These are phyloP conservation scores for Boletus tomentosulus DNA, from an alignment of 768 basidiomycete species.

Conservation along the genomic window DNA sequence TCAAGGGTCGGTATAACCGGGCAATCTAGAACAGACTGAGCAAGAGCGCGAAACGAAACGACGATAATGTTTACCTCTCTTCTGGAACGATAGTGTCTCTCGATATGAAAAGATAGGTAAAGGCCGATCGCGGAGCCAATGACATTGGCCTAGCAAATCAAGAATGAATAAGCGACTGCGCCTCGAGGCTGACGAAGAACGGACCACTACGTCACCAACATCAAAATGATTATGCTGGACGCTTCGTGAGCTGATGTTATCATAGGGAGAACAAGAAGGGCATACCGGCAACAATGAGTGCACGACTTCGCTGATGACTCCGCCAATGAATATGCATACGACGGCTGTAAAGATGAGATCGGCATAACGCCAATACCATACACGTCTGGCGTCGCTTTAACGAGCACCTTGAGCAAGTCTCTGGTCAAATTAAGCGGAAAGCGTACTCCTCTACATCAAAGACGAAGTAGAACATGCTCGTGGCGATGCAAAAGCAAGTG, in stretches of 20 bases:
- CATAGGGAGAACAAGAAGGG: conserved; percentile 5
- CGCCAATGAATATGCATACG: conserved; percentile 76
- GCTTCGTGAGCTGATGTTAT: conserved; percentile 1
- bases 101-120: conserved; percentile 60
- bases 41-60: neutral
- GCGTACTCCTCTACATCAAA: conserved; percentile 85
- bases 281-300: conserved; percentile 72
- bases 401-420: neutral
- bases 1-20: conserved; percentile 71
- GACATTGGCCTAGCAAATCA: conserved; percentile 61
- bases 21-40: conserved; percentile 48
- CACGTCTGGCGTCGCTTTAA: conserved; percentile 63
- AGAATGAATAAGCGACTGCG: conserved; percentile 6
- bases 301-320: conserved; percentile 76
- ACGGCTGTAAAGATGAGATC: conserved; percentile 63
- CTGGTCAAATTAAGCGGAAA: neutral
- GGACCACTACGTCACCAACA: conserved; percentile 65
- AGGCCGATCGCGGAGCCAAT: conserved; percentile 70
- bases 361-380: conserved; percentile 85
- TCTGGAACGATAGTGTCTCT: conserved; percentile 71
- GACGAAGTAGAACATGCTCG: conserved; percentile 81
- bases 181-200: conserved; percentile 22
- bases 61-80: conserved; percentile 53
- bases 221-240: conserved; percentile 67
- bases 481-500: conserved; percentile 69